These are phyloP conservation scores for Osmozyma mogii DNA, from an alignment of 805 yeast species.

Conservation along the genomic window DNA sequence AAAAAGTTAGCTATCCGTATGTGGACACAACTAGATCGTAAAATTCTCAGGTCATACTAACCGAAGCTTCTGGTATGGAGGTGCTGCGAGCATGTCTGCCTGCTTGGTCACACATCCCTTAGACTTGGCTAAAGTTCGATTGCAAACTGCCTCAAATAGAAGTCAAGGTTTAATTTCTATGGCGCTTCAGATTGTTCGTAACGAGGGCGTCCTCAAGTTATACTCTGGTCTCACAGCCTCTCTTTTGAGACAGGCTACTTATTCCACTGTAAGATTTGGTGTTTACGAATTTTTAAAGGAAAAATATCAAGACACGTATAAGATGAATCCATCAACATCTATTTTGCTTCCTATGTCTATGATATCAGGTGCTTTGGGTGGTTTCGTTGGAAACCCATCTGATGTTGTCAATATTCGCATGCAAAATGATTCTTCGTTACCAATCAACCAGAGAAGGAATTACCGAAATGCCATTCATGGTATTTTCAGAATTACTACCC, in stretches of 20 bases:
- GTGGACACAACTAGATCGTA: conserved; percentile 2
- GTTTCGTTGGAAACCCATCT: conserved; percentile 80
- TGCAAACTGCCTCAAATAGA: conserved; percentile 68
- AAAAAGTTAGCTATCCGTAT: conserved; percentile 15
- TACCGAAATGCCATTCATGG: conserved; percentile 79
- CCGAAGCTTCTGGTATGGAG: conserved; percentile 53
- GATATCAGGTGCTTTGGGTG: conserved; percentile 82
- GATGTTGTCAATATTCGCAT: conserved; percentile 83
- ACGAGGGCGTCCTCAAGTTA: conserved; percentile 63
- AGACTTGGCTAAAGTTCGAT: conserved; percentile 78
- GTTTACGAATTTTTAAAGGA: conserved; percentile 75
- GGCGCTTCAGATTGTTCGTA: conserved; percentile 48
- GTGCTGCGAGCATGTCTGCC: conserved; percentile 63
- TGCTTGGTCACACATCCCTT: conserved; percentile 71
- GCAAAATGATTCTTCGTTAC: conserved; percentile 79
- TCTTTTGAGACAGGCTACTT: conserved; percentile 76
- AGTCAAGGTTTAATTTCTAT: conserved; percentile 58
- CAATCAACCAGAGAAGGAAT: conserved; percentile 56
- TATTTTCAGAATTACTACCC: conserved; percentile 44
- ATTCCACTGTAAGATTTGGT: conserved; percentile 81
- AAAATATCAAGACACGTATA: conserved; percentile 29
- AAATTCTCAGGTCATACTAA: not conserved
- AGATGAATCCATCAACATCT: conserved; percentile 45
- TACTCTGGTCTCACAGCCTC: conserved; percentile 82
- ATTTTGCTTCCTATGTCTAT: conserved; percentile 69